Conservation (phyloP, 2,329 filamentous ascomycete species). For the Calonectria multiphialidica region DNA sequence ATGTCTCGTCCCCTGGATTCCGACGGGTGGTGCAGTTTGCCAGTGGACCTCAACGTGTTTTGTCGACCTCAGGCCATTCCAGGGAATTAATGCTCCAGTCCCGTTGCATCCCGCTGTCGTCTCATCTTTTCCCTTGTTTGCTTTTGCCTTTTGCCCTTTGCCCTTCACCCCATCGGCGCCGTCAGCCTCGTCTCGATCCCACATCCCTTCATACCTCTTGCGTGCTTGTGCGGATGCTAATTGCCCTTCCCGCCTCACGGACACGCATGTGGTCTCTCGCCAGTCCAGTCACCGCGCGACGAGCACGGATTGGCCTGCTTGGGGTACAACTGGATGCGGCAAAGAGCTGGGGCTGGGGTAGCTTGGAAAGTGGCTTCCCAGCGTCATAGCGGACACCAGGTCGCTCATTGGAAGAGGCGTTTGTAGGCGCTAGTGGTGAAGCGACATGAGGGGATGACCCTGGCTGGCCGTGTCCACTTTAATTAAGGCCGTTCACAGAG, state of each 20-base stretch:
- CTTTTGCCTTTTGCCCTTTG: not conserved
- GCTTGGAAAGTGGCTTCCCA: slow-evolving; percentile 13
- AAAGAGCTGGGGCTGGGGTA: slow-evolving; percentile 32
- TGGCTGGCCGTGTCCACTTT: slow-evolving; percentile 32
- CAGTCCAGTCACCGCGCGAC: slow-evolving; percentile 11
- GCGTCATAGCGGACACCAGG: slow-evolving; percentile 20
- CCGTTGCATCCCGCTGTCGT: slow-evolving; percentile 18
- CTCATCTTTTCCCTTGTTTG: slow-evolving; percentile 21
- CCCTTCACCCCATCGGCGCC: slow-evolving; percentile 15
- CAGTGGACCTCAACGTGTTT: slow-evolving; percentile 19
- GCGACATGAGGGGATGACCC: slow-evolving; percentile 24
- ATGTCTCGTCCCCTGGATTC: not conserved
- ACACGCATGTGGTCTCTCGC: slow-evolving; percentile 23
- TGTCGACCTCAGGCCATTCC: slow-evolving; percentile 30
- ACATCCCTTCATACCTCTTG: slow-evolving; percentile 30
- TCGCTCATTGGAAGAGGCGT: slow-evolving; percentile 36
- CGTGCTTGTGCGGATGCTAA: slow-evolving; percentile 22
- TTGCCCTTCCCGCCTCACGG: slow-evolving; percentile 17
- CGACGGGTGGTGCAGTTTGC: not conserved
- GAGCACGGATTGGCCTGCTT: slow-evolving; percentile 24
- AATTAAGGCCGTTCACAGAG: slow-evolving; percentile 34
- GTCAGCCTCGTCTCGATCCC: slow-evolving; percentile 11
- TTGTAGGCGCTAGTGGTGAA: slow-evolving; percentile 24
- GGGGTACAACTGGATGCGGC: slow-evolving; percentile 30
- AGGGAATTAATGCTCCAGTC: slow-evolving; percentile 10